Percentiles rank a stretch among this genome's conserved stretches.
These are phyloP conservation scores for Bjerkandera adusta DNA, from an alignment of 1,284 basidiomycete species.

Conservation along the genomic window DNA sequence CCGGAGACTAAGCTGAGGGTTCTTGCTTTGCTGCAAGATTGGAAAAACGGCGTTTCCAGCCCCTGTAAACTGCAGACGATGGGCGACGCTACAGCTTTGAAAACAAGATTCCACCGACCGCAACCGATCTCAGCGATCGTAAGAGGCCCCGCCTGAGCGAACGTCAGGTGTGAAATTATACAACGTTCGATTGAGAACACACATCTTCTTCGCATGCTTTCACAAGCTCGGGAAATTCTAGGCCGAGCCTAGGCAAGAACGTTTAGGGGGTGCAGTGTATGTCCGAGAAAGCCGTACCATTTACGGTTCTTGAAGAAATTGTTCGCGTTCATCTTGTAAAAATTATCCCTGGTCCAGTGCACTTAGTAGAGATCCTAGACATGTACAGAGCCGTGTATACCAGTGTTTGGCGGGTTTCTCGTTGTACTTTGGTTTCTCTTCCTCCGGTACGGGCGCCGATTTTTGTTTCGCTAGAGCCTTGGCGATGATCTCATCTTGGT, in stretches of 20 bases:
- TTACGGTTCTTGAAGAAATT: slow-evolving; percentile 94
- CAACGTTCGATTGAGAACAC: slow-evolving; percentile 18
- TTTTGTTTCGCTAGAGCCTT: slow-evolving; percentile 70
- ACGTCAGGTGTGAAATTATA: slow-evolving; percentile 4
- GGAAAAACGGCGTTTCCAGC: slow-evolving; percentile 96
- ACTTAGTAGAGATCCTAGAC: background rate
- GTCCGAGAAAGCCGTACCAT: slow-evolving; percentile 47
- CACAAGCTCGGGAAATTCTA: slow-evolving; percentile 88
- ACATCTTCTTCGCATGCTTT: slow-evolving; percentile 69
- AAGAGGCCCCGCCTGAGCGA: slow-evolving; percentile 67
- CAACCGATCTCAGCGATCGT: slow-evolving; percentile 85
- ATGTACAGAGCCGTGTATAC: slow-evolving; percentile 32
- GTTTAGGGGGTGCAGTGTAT: background rate
- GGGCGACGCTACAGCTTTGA: background rate
- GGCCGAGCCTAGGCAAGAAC: slow-evolving; percentile 63
- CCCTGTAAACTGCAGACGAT: slow-evolving; percentile 42
- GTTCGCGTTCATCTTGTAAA: slow-evolving; percentile 80
- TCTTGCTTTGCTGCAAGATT: slow-evolving; percentile 78
- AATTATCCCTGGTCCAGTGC: slow-evolving; percentile 71
- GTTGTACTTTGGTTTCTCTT: slow-evolving; percentile 70
- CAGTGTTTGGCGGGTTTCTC: slow-evolving; percentile 72
- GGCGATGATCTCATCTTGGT: slow-evolving; percentile 69
- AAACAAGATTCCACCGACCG: slow-evolving; percentile 47
- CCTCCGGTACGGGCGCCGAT: slow-evolving; percentile 62
- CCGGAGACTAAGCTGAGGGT: slow-evolving; percentile 69